A percentile compares a stretch with the other conserved stretches of the same genome.
phyloP scores from a whole-genome alignment of 768 basidiomycete genomes.

The Crassisporium funariophilum region DNA sequence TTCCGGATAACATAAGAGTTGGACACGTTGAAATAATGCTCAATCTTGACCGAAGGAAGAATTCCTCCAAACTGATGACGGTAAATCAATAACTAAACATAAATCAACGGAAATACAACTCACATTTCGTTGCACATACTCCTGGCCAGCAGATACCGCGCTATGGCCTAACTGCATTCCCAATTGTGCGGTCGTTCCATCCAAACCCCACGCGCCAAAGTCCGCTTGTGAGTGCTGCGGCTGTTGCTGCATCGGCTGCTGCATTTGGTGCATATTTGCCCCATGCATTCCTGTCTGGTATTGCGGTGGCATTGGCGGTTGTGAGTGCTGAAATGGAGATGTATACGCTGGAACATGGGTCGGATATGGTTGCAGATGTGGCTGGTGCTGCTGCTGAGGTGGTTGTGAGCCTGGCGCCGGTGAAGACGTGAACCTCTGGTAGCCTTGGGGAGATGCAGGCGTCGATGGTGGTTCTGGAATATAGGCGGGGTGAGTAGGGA shows the following conservation, averaged over 20 bases:
- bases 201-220: constrained; percentile 81
- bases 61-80: constrained; percentile 70
- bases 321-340: constrained; percentile 51
- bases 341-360: constrained; percentile 50
- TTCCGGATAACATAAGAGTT: constrained; percentile 95
- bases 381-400: constrained; percentile 28
- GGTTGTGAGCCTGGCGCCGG: constrained; percentile 41
- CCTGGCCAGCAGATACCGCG: constrained; percentile 91
- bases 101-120: neutral
- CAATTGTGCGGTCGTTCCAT: constrained; percentile 92
- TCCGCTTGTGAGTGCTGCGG: constrained; percentile 32
- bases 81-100: constrained; percentile 5
- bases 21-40: constrained; percentile 94
- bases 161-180: constrained; percentile 94
- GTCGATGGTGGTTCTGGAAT: constrained; percentile 84
- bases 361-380: constrained; percentile 27
- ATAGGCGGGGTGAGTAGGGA: constrained; percentile 84
- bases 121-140: constrained; percentile 94
- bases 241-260: constrained; percentile 33
- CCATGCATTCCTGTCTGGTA: constrained; percentile 22
- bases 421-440: constrained; percentile 71
- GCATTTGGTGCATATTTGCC: constrained; percentile 28
- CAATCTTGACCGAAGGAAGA: constrained; percentile 75
- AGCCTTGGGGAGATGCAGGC: constrained; percentile 71
- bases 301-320: constrained; percentile 34